Percentiles rank a stretch among this genome's conserved stretches.
These are phyloP conservation scores for Alternaria ventricosa DNA, from an alignment of 2,329 filamentous ascomycete species.

Conservation along the genomic window DNA sequence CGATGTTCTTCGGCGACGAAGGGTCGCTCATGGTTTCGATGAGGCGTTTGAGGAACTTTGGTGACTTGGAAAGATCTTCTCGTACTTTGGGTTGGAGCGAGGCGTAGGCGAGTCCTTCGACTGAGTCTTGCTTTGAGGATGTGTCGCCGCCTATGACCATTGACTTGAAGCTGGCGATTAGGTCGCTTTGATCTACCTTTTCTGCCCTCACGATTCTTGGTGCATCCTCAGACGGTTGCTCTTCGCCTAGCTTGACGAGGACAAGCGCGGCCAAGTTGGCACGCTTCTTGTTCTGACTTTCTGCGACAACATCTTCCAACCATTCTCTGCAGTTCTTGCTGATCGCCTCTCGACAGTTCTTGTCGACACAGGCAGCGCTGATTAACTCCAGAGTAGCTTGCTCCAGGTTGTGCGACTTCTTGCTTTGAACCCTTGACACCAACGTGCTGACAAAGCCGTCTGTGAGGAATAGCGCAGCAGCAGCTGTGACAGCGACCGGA, in stretches of 20 bases:
- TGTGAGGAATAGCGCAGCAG: conserved; percentile 80
- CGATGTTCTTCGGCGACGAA: conserved; percentile 61
- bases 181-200: conserved; percentile 52
- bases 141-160: conserved; percentile 69
- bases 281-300: conserved; percentile 66
- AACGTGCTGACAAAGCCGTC: conserved; percentile 85
- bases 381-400: conserved; percentile 86
- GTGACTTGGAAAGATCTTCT: conserved; percentile 75
- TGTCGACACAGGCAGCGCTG: conserved; percentile 88
- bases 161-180: conserved; percentile 64
- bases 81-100: conserved; percentile 87
- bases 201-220: conserved; percentile 41
- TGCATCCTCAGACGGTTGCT: conserved; percentile 35
- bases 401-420: conserved; percentile 86
- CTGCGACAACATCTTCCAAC: conserved; percentile 82
- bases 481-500: conserved; percentile 79
- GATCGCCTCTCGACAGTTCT: conserved; percentile 80
- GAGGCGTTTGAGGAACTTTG: conserved; percentile 71
- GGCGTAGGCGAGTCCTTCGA: conserved; percentile 92
- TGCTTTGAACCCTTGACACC: conserved; percentile 76
- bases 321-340: conserved; percentile 84
- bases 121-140: conserved; percentile 69
- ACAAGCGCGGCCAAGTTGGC: conserved; percentile 60
- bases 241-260: conserved; percentile 62
- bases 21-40: conserved; percentile 63